These are phyloP conservation scores for Spongospora subterranea DNA, from an alignment of 208 protist species.

Conservation along the genomic window DNA sequence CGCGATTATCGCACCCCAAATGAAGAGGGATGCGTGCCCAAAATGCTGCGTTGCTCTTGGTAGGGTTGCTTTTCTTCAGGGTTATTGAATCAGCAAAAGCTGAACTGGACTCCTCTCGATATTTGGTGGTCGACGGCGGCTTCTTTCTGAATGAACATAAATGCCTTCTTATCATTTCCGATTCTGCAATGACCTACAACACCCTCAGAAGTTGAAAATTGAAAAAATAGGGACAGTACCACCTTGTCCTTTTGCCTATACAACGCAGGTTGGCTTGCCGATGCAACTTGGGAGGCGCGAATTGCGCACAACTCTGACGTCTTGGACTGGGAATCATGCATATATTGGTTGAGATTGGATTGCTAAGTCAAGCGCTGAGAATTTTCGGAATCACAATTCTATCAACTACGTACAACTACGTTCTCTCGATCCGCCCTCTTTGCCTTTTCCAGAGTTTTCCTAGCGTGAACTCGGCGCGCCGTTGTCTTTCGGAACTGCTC, in stretches of 20 bases:
- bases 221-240: background rate
- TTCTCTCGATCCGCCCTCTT: background rate
- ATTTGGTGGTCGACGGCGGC: background rate
- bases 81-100: background rate
- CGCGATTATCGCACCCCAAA: background rate
- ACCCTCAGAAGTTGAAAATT: background rate
- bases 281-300: background rate
- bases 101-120: background rate
- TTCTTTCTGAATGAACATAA: slow-evolving; percentile 21
- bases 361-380: background rate
- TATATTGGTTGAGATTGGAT: slow-evolving; percentile 2
- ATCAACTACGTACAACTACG: background rate
- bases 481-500: slow-evolving; percentile 20
- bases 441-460: background rate
- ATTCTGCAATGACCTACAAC: background rate
- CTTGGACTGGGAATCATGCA: background rate
- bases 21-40: background rate
- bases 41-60: background rate
- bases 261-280: background rate
- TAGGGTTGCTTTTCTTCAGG: background rate
- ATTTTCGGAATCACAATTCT: background rate
- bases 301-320: background rate
- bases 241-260: slow-evolving; percentile 1
- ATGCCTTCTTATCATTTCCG: background rate
- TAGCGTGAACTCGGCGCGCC: background rate